These are phyloP conservation scores for Picea abies DNA, from an alignment of 83 land plant genomes.

Conservation along the genomic window DNA sequence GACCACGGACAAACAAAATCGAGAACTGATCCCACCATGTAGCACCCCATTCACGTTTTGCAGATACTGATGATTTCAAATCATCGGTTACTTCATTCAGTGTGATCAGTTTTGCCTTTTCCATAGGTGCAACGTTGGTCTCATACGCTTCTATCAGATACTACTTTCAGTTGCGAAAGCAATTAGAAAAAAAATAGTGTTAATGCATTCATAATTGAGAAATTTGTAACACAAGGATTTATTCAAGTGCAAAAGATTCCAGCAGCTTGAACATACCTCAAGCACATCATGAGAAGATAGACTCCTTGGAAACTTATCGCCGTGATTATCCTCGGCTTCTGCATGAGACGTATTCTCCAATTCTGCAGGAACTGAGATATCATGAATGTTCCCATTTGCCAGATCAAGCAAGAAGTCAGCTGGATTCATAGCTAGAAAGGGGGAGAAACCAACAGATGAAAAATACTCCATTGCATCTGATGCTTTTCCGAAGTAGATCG, in stretches of 20 bases:
- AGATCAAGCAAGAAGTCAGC: conserved; percentile 95
- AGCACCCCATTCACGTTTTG: conserved; percentile 61
- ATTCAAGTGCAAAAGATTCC: too few relatives aligned
- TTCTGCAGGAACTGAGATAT: conserved; percentile 67
- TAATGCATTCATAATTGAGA: too few relatives aligned
- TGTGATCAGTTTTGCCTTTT: conserved; percentile 26
- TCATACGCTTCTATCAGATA: conserved; percentile 63
- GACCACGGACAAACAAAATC: conserved; percentile 52
- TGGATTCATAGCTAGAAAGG: conserved; percentile 93
- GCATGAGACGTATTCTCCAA: background rate
- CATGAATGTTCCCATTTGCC: conserved; percentile 84
- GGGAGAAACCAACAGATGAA: conserved; percentile 79
- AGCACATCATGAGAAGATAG: too few relatives aligned
- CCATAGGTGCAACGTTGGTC: conserved; percentile 27
- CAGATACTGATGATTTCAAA: conserved; percentile 20
- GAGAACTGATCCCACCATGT: conserved; percentile 66
- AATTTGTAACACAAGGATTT: too few relatives aligned
- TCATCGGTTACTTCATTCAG: conserved; percentile 34
- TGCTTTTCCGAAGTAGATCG: conserved; percentile 87
- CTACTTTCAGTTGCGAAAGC: conserved; percentile 8
- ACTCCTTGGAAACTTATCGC: too few relatives aligned
- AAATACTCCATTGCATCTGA: conserved; percentile 74
- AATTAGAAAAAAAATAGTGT: too few relatives aligned
- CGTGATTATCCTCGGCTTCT: too few relatives aligned
- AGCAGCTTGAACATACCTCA: too few relatives aligned